Evolutionary conservation across 2,329 filamentous ascomycete genomes (phyloP).

Genomic region (Xylariaceae sp.): DNA sequence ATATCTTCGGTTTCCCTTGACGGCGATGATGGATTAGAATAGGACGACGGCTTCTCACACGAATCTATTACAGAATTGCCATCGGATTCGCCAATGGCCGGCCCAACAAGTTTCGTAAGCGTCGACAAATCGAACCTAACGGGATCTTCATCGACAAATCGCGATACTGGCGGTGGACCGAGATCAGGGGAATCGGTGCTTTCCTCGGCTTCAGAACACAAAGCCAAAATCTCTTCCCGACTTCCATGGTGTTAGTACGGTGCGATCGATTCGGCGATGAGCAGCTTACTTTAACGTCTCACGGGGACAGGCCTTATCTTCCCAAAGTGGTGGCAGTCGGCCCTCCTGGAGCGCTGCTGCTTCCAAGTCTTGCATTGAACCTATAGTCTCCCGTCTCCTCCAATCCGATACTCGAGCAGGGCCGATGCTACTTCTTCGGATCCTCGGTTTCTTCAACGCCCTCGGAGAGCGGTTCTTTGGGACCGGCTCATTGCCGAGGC

Average conservation of each 20-base stretch:
- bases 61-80: constrained; percentile 4
- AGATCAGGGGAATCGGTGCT: constrained; percentile 64
- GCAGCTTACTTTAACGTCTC: constrained; percentile 59
- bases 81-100: constrained; percentile 14
- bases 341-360: constrained; percentile 48
- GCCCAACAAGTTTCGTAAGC: constrained; percentile 17
- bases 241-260: constrained; percentile 35
- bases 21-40: neutral
- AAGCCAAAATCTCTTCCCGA: constrained; percentile 59
- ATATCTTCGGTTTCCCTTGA: constrained; percentile 4
- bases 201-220: constrained; percentile 46
- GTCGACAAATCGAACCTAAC: constrained; percentile 50
- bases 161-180: constrained; percentile 58
- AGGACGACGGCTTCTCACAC: neutral
- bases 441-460: constrained; percentile 40
- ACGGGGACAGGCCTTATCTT: constrained; percentile 64
- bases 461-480: constrained; percentile 46
- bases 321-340: constrained; percentile 62
- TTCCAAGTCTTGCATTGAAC: constrained; percentile 43
- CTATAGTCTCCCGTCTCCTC: constrained; percentile 51
- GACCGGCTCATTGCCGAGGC: constrained; percentile 56
- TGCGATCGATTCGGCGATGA: neutral
- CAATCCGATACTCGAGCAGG: constrained; percentile 50
- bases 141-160: constrained; percentile 54
- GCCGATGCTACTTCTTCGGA: constrained; percentile 39